Base-by-base conservation (phyloP, 2,329 filamentous ascomycete genomes). In the Ustilaginoidea virens region DNA sequence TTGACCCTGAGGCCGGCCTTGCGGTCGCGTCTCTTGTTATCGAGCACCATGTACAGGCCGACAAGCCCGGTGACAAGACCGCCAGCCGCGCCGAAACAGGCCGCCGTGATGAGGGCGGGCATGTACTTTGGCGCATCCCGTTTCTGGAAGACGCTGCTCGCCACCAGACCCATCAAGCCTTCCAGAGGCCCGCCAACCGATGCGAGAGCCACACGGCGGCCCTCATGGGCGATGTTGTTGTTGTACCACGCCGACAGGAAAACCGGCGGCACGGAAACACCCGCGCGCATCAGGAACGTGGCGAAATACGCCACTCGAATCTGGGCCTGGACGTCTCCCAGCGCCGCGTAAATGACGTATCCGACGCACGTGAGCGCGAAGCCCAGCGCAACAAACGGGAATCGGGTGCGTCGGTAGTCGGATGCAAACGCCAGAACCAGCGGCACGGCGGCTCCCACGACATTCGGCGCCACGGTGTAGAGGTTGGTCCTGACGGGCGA, bases 261-360 rank as follows among this genome's bases (percentile, higher is more conserved):
- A 7, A 85, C 78, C 0, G 71, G 79, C 0, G 80, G 79, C 0
- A 79, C 78, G 1, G 72, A 75, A 0, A 77, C 82, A 11, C 80
- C 80, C 73, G 77, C 83, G 8, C 73, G 78, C 76, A 85, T 82
- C 74, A 85, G 79, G 49, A 85, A 86, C 31, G 67, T 74, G 5
- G 78, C 76, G 38, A 74, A 83, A 44, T 85, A 85, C 1, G 77
- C 79, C 2, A 82, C 60, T 4, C 65, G 60, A n/a, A 77, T 48
- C 22, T 77, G 57, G 4, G 56, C 42, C 21, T 68, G 48, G 11
- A 82, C 70, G 39, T 74, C 62, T 37, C 71, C 57, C 33, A 87
- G 76, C 13, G 73, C 62, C 1, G 77, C 76, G 40, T 79, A 86
- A 44, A 87, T 80, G 48, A 85, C 69, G 56, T 87, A 82, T 4